Base-by-base conservation (phyloP, 768 basidiomycete species). In the Phylloporus arenicola region DNA sequence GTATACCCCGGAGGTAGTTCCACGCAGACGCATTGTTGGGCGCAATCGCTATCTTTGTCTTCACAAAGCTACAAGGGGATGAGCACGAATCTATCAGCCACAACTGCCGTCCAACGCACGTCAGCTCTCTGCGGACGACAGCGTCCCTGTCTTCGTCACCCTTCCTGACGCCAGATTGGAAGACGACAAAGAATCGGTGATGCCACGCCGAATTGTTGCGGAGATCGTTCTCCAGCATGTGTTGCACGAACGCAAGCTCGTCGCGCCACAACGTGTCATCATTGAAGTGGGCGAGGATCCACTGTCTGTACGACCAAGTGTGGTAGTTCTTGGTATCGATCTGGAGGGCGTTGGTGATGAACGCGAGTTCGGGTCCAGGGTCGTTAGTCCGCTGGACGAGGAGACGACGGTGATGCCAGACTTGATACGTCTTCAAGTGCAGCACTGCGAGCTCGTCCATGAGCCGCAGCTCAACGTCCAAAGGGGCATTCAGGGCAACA, bases 131-230 rank as follows among this genome's bases (percentile, higher is more conserved):
- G 60, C 77, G 75, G 25, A 85, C 59, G 2, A 85, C 71, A 37
- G 76, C 75, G 47, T 77, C 78, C 51, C 80, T 67, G 55, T 87
- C 81, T 62, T 78, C 73, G 59, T 84, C 79, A n/a, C 82, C 79
- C 47, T 75, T 67, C 58, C 81, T 68, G 54, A 83, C 72, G 35
- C 86, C 83, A 46, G 76, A 79, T 52, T 80, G 78, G 68, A 83
- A 90, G 42, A 90, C 83, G 53, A 93, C 80, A 65, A 92, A 96
- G 75, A 93, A 86, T 39, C 92, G 83, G 69, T 94, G 92, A 68
- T 92, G 89, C 96, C 96, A 99, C 19, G 90, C 96, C 30, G 91
- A 94, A 64, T 99, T 99, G 69, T 99, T 99, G 59, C 96, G 71
- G 33, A 95, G 76, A 65, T 99, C 95, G 24, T 75, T 70, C 10